Evolutionary conservation across 148 eudicot genomes (phyloP), one percentile per base, ranked within the genome.

Genomic region (Rhododendron ferrugineum): DNA sequence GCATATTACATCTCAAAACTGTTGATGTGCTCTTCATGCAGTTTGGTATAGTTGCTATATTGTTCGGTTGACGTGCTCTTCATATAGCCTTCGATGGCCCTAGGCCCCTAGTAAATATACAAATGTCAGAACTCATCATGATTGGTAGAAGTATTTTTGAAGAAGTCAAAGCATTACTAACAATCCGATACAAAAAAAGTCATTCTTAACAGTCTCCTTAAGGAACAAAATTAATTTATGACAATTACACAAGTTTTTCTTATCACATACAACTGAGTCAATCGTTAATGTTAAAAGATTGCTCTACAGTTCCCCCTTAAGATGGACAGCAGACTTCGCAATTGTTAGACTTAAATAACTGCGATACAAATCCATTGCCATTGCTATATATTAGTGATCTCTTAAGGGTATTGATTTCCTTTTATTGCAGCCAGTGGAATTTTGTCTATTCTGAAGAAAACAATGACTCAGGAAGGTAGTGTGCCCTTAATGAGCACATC

Each of bases 371-470:
- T 46, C 40, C 56, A 40, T 26, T 32, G 0, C 34, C 30, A 1
- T 20, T 54, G 28, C 82, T 22, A 37, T 54, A 28, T 28, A 9
- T 62, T 32, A 36, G 20, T 78, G 9, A 47, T 26, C 37, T 78
- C 28, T 68, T 40, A 75, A 22, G 78, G 54, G 68, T 44, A 32
- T 18, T 50, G 77, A 20, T 84, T 62, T 79, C 50, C 62, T 28
- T 44, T 85, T 86, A 66, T 82, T 91, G 87, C 96, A 95, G 98
- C 91, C 75, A 78, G 89, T 88, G 92, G 89, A 86, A 95, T 95
- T 66, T 85, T 95, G 88, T 90, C 94, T 77, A 85, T 88, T 87
- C 90, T 95, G 82, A 93, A 86, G 89, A 93, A 92, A 88, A 90
- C 97, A 40, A 37, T 47, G 46, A 83, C 78, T 79, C 85, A 50